Percentiles rank a stretch among this genome's conserved stretches.
Evolutionary conservation across 257 asterid species (phyloP).

Genomic region (Fraxinus quadrangulata): DNA sequence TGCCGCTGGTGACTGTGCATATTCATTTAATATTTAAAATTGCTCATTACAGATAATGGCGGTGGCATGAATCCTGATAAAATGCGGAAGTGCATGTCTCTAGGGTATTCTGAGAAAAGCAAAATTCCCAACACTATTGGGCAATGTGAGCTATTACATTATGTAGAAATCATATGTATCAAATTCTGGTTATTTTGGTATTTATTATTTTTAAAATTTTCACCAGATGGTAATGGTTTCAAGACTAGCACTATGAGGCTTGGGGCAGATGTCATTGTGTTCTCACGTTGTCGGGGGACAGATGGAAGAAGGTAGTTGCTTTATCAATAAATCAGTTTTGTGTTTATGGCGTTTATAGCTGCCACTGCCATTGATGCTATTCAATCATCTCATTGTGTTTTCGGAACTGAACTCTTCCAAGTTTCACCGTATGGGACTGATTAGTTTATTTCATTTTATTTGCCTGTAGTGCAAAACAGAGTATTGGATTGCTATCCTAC

Average conservation of each 20-base stretch:
- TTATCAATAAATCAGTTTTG: neutral
- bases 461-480: conserved; percentile 57
- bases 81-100: conserved; percentile 82
- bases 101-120: conserved; percentile 82
- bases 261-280: conserved; percentile 87
- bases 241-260: conserved; percentile 91
- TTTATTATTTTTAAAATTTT: neutral
- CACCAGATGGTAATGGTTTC: conserved; percentile 85
- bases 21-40: neutral
- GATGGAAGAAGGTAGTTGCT: conserved; percentile 44
- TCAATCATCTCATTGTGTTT: neutral
- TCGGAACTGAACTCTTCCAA: neutral
- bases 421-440: neutral
- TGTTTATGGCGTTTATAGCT: conserved; percentile 7
- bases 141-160: conserved; percentile 58
- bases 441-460: conserved; percentile 7
- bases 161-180: neutral
- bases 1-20: neutral
- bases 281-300: conserved; percentile 63
- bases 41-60: conserved; percentile 58
- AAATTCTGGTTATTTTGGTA: neutral
- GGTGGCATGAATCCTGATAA: conserved; percentile 87
- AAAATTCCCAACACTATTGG: conserved; percentile 70
- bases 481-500: conserved; percentile 75
- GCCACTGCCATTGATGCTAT: neutral